Evolutionary conservation across 495 filamentous ascomycete genomes (phyloP), one percentile per base, ranked within the genome.

Genomic region (Trichoderma erinaceum): DNA sequence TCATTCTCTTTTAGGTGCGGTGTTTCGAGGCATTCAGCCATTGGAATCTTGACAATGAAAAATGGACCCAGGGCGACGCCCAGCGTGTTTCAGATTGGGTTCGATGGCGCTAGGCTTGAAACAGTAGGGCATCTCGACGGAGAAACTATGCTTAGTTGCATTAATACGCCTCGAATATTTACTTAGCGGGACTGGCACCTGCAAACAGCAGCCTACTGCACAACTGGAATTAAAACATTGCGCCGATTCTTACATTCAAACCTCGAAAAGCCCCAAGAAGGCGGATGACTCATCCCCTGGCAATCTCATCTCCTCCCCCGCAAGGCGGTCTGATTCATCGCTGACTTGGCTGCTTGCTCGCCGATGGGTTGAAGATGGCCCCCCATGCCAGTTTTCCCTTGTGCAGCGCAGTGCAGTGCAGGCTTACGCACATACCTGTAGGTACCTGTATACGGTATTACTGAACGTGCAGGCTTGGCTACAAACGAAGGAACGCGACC

Each of bases 91-190:
- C 52, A 58, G 52, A 58, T 58, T 7, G 29, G 6, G 21, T 23
- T 21, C 52, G 52, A 58, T 58, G 52, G 52, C 52, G 52, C 52
- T 58, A 58, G 52, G 21, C 52, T 58, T 58, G 52, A 27, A 25
- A 58, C 52, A 58, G 15, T 8, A n/a, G 48, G 43, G n/a, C 48
- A 21, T 8, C 48, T 1, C 5, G 2, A 52, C 29, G 29, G 29
- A 29, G 4, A 29, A 29, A 29, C 1, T 29, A 29, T 29, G 29
- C 29, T 29, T 29, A 29, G 29, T 29, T 29, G 29, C 29, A 29
- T 29, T 1, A 29, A 29, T 29, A 29, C 29, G 29, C 29, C 29
- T 29, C 48, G 43, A 16, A 6, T 44, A 44, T 44, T 44, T 16
- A 16, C 10, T 6, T 44, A 44, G 43, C 43, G 43, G 43, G 43